These are phyloP conservation scores for Plasmodium billcollinsi DNA, from an alignment of 169 alveolate species.

Conservation along the genomic window DNA sequence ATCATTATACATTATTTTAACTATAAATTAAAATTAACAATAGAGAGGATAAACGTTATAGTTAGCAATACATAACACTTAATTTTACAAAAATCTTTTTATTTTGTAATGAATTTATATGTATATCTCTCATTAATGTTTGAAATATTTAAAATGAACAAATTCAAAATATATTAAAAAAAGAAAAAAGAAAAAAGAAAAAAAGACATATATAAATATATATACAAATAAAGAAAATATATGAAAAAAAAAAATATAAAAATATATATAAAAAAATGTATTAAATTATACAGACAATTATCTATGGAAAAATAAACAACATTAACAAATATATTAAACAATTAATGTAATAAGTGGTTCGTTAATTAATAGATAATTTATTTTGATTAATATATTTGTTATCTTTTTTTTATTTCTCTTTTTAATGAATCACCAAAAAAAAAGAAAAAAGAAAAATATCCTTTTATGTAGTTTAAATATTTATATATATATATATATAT, in stretches of 20 bases:
- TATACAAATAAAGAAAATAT: conserved; percentile 2
- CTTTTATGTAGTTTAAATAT: too few relatives aligned
- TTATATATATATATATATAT: conserved; percentile 9
- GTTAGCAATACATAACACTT: conserved; percentile 29
- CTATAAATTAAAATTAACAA: conserved; percentile 28
- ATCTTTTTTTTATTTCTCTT: background rate
- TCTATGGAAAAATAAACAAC: conserved; percentile 42
- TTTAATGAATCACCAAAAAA: too few relatives aligned
- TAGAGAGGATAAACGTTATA: conserved; percentile 21
- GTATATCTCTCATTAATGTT: conserved; percentile 8
- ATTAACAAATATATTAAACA: conserved; percentile 13
- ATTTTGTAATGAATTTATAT: background rate
- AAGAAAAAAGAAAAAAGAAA: conserved; percentile 14
- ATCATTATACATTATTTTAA: conserved; percentile 30
- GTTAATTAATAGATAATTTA: conserved; percentile 24
- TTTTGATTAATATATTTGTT: conserved; percentile 23
- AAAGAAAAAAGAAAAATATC: too few relatives aligned
- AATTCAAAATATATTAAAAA: conserved; percentile 48
- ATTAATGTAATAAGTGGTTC: conserved; percentile 9
- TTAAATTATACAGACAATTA: conserved; percentile 29
- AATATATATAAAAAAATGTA: conserved; percentile 3
- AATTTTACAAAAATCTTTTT: conserved; percentile 1
- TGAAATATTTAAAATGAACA: conserved; percentile 30
- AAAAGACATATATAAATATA: conserved; percentile 20
- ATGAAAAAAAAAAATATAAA: conserved; percentile 11